Percentiles rank a stretch among this genome's conserved stretches.
phyloP scores from a whole-genome alignment of 768 basidiomycete species.

The Suillus luteus region DNA sequence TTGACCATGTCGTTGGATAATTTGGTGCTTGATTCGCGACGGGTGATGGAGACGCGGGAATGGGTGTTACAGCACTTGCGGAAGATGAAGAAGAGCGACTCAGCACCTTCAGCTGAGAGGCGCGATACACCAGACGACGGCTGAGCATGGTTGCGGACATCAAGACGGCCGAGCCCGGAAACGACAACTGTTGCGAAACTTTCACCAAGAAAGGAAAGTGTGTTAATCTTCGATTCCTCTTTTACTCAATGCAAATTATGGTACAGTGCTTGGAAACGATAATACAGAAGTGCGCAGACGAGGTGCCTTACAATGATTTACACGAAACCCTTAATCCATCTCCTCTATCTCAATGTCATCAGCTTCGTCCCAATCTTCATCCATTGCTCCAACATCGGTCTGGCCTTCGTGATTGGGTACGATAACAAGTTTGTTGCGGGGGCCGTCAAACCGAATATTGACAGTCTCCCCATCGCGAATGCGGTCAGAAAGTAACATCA shows the following conservation, averaged over 20 bases:
- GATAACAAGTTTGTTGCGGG: conserved; percentile 75
- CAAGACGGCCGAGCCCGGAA: conserved; percentile 12
- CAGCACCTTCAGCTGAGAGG: conserved; percentile 18
- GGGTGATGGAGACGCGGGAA: conserved; percentile 27
- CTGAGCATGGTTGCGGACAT: conserved; percentile 26
- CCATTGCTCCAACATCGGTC: conserved; percentile 46
- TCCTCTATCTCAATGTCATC: conserved; percentile 60
- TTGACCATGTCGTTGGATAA: conserved; percentile 80
- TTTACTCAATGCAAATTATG: not conserved
- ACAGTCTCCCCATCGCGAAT: conserved; percentile 82
- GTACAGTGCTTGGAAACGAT: not conserved
- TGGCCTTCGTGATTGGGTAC: conserved; percentile 79
- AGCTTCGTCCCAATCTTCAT: conserved; percentile 57
- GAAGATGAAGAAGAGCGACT: conserved; percentile 28
- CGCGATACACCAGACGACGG: conserved; percentile 28
- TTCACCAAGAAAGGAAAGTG: conserved; percentile 20
- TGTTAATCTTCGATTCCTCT: not conserved
- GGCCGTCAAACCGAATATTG: conserved; percentile 75
- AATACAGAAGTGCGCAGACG: conserved; percentile 2
- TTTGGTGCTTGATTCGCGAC: conserved; percentile 79
- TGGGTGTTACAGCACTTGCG: conserved; percentile 15
- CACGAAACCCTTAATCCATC: conserved; percentile 47
- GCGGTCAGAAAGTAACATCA: conserved; percentile 80
- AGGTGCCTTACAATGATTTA: conserved; percentile 9
- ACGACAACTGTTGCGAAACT: conserved; percentile 1